phyloP scores from a whole-genome alignment of 2,329 filamentous ascomycete species.

The Fusarium pilosicola region DNA sequence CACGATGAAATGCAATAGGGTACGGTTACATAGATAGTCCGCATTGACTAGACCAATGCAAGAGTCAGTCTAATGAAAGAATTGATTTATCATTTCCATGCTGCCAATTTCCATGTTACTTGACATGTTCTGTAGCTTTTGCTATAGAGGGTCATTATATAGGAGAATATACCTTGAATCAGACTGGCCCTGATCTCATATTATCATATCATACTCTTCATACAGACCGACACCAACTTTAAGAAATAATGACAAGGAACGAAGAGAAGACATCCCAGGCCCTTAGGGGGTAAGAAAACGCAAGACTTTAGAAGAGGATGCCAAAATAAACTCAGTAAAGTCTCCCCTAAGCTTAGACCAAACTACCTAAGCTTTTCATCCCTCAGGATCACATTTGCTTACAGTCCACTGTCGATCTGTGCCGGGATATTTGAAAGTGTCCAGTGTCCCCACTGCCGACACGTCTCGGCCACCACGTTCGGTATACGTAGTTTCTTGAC shows the following conservation, averaged over 20 bases:
- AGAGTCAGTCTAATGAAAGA: constrained; percentile 2
- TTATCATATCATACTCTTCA: not conserved
- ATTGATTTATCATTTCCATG: not conserved
- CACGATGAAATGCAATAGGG: constrained; percentile 20
- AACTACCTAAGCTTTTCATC: not conserved
- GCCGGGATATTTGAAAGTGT: constrained; percentile 57
- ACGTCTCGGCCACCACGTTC: constrained; percentile 61
- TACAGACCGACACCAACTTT: not conserved
- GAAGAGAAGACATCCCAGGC: not conserved
- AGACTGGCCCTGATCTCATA: not conserved
- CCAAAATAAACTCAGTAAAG: not conserved
- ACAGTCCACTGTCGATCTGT: constrained; percentile 66
- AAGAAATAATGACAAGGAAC: not conserved
- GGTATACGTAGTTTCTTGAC: constrained; percentile 56
- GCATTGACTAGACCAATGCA: not conserved
- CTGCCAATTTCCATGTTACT: not conserved
- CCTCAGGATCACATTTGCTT: constrained; percentile 5
- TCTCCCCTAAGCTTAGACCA: not conserved
- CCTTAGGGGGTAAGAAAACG: not conserved
- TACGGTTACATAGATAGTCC: constrained; percentile 10
- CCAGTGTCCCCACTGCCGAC: constrained; percentile 62
- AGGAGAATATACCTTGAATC: not conserved
- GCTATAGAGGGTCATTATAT: constrained; percentile 2
- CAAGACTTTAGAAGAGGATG: not conserved
- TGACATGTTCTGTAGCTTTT: not conserved